Evolutionary conservation across 371 early-diverging fungal species (phyloP), one percentile per base, ranked within the genome.

Genomic region (Mortierella sp.): DNA sequence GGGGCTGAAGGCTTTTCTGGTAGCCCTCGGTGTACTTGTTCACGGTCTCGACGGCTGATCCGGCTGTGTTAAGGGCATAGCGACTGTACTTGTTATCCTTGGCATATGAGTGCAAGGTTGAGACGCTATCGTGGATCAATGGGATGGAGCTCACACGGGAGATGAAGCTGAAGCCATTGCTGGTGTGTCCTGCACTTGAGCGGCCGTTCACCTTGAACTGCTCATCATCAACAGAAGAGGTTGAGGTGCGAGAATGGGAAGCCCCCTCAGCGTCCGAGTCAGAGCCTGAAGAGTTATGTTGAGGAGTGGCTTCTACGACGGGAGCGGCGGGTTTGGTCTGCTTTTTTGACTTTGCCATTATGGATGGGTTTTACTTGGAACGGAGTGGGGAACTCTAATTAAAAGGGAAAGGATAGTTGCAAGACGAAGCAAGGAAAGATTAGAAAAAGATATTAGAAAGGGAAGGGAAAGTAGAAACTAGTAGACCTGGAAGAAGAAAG

Each of bases 141-240:
- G 93, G 93, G 39, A 93, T 77, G 63, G 90, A 84, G 40, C 83
- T 79, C 62, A 93, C 88, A 20, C 91, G 88, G 45, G 72, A 43
- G 79, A 86, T 75, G 75, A 89, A 88, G 59, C 74, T 65, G 26
- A 35, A 32, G 14, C 67, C 58, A 32, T 43, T 61, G 59, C 16
- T 61, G 62, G 30, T 4, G 30, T 30, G 30, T 30, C 30, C 30
- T 30, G 30, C 30, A 30, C 4, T 30, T 30, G 37, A 30, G 61
- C 52, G 40, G 64, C 74, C 74, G 51, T 78, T 73, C 47, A 51
- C 20, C 51, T 78, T 73, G 66, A 78, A 66, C 47, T 70, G 73
- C 12, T 73, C 74, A 2, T 78, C 74, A 43, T 78, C 79, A 39
- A 78, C 79, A 4, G 80, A 79, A 0, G 80, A 79, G 51, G 75